These are phyloP conservation scores for Arctium lappa DNA, from an alignment of 129 eudicot species.

Conservation along the genomic window DNA sequence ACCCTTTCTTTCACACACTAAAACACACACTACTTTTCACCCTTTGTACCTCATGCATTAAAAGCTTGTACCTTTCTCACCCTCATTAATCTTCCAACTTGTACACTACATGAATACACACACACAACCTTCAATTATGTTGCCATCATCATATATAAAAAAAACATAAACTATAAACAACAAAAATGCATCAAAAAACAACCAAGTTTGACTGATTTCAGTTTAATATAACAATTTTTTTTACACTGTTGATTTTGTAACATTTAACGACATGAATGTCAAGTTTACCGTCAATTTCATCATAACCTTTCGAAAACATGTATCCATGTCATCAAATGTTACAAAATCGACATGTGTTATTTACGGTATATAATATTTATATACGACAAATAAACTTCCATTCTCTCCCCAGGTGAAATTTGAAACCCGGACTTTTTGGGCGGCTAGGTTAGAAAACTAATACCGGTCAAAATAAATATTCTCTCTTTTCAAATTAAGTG, in stretches of 20 bases:
- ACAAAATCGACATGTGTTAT: not conserved
- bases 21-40: slow-evolving; percentile 26
- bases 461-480: no score
- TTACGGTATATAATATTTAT: no score
- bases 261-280: not conserved
- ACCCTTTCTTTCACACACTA: slow-evolving; percentile 17
- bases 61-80: slow-evolving; percentile 7
- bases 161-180: not conserved
- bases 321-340: not conserved
- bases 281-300: not conserved
- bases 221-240: no score
- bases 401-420: no score
- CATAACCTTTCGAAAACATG: not conserved
- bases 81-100: not conserved
- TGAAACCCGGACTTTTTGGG: no score
- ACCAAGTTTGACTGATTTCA: no score
- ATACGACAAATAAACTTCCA: no score
- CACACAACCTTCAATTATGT: slow-evolving; percentile 10
- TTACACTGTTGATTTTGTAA: no score
- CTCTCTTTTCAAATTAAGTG: no score
- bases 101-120: not conserved
- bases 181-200: no score
- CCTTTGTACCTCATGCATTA: not conserved
- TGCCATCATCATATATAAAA: not conserved
- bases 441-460: no score